Percentiles rank a stretch among this genome's conserved stretches.
Conservation (phyloP, 2,329 filamentous ascomycete species). For the Trichothecium sympodiale region DNA sequence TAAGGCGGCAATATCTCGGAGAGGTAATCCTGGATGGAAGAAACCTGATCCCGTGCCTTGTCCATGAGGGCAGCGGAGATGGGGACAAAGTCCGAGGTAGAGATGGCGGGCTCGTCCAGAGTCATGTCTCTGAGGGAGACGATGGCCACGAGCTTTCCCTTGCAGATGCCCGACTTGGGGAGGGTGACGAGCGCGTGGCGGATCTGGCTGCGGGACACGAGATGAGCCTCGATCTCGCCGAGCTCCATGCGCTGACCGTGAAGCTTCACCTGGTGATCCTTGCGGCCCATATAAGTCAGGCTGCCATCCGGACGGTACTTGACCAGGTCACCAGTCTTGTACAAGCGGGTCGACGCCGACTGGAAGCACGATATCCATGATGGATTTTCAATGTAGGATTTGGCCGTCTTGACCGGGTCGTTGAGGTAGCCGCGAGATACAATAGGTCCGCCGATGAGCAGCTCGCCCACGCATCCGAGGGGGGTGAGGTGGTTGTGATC, state of each 20-base stretch:
- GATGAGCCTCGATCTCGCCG: slow-evolving; percentile 24
- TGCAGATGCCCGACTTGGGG: slow-evolving; percentile 16
- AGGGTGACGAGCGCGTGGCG: slow-evolving; percentile 30
- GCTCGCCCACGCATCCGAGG: slow-evolving; percentile 21
- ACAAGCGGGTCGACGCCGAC: slow-evolving; percentile 15
- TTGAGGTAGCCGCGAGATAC: slow-evolving; percentile 6
- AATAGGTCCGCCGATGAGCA: slow-evolving; percentile 26
- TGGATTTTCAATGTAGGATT: slow-evolving; percentile 4
- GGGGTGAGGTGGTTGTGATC: slow-evolving; percentile 2
- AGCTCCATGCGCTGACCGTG: slow-evolving; percentile 43
- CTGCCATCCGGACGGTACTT: slow-evolving; percentile 25
- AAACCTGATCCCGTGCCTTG: slow-evolving; percentile 8
- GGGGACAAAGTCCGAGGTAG: not conserved
- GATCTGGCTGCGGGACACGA: slow-evolving; percentile 45
- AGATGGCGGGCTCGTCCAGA: too few species aligned
- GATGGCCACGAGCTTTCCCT: slow-evolving; percentile 2
- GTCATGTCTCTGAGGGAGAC: not conserved
- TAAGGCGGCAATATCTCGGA: slow-evolving; percentile 21
- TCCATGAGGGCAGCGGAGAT: slow-evolving; percentile 4
- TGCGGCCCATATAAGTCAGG: slow-evolving; percentile 36
- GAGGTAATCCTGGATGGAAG: slow-evolving; percentile 16
- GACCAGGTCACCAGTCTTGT: slow-evolving; percentile 37
- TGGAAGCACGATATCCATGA: slow-evolving; percentile 1
- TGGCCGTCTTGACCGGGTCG: slow-evolving; percentile 6
- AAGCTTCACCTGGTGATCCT: slow-evolving; percentile 49